phyloP scores from a whole-genome alignment of 768 basidiomycete species.

The Cyathus striatus region DNA sequence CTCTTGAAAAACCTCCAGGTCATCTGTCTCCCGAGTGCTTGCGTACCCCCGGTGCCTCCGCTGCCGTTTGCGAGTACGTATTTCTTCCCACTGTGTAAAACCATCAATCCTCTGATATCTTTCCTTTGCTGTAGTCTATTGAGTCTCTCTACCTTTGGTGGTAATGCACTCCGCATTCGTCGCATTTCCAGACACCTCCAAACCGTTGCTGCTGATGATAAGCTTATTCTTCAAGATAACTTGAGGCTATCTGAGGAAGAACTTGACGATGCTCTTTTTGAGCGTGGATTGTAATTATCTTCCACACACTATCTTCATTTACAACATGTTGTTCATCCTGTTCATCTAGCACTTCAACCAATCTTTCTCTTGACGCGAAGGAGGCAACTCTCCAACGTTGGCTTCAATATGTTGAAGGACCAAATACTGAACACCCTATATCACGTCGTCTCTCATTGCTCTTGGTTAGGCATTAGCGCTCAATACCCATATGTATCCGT shows the following conservation, averaged over 20 bases:
- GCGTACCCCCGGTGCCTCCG: constrained; percentile 22
- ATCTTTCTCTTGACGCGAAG: constrained; percentile 35
- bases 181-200: constrained; percentile 36
- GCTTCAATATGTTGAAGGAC: constrained; percentile 44
- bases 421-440: constrained; percentile 29
- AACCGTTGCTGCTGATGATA: constrained; percentile 60
- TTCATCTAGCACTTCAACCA: constrained; percentile 28
- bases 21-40: constrained; percentile 26
- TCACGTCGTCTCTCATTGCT: constrained; percentile 50
- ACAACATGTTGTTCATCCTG: background rate
- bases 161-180: constrained; percentile 34
- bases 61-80: constrained; percentile 52
- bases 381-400: constrained; percentile 57
- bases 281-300: constrained; percentile 70
- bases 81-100: no score
- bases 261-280: constrained; percentile 61
- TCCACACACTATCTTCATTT: constrained; percentile 1
- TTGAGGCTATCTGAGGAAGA: constrained; percentile 45
- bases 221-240: constrained; percentile 47
- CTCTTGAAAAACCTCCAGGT: constrained; percentile 24
- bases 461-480: constrained; percentile 13
- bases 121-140: constrained; percentile 24
- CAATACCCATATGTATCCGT: background rate
- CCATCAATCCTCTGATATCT: no score
- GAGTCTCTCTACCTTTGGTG: constrained; percentile 39